Evolutionary conservation across 352 stramenopile genomes (phyloP).

Genomic region (Pythium diclinum): DNA sequence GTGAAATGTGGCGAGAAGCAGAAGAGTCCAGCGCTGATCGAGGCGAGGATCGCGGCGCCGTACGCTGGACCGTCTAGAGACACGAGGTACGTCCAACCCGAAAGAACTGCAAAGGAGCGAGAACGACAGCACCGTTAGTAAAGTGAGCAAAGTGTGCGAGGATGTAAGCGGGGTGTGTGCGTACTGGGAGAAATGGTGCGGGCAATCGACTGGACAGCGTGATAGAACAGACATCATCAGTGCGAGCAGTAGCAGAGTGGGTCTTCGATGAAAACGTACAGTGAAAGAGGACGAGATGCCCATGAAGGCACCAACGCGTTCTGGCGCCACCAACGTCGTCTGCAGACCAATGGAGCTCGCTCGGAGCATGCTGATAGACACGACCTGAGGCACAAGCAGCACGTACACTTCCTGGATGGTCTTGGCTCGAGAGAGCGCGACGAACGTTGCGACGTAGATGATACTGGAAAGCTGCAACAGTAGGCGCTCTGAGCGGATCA

Average conservation of each 20-base stretch:
- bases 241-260: background rate
- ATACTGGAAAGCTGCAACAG: conserved; percentile 61
- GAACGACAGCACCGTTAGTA: background rate
- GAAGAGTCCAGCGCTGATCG: conserved; percentile 52
- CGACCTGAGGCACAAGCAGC: conserved; percentile 60
- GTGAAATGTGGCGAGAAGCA: conserved; percentile 66
- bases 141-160: background rate
- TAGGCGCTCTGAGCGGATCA: conserved; percentile 51
- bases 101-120: conserved; percentile 51
- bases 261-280: conserved; percentile 27
- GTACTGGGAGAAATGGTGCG: conserved; percentile 72
- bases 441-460: conserved; percentile 70
- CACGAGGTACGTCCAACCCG: conserved; percentile 70
- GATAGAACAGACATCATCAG: background rate
- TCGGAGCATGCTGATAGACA: conserved; percentile 65
- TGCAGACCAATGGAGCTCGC: conserved; percentile 75
- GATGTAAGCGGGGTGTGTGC: conserved; percentile 20
- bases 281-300: conserved; percentile 77
- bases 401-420: conserved; percentile 51
- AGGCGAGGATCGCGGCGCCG: conserved; percentile 60
- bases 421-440: conserved; percentile 53
- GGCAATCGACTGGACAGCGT: conserved; percentile 52
- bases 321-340: conserved; percentile 62
- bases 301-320: conserved; percentile 76
- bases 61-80: conserved; percentile 70